phyloP scores from a whole-genome alignment of 2,329 filamentous ascomycete genomes.

The Sphaerulina musiva region DNA sequence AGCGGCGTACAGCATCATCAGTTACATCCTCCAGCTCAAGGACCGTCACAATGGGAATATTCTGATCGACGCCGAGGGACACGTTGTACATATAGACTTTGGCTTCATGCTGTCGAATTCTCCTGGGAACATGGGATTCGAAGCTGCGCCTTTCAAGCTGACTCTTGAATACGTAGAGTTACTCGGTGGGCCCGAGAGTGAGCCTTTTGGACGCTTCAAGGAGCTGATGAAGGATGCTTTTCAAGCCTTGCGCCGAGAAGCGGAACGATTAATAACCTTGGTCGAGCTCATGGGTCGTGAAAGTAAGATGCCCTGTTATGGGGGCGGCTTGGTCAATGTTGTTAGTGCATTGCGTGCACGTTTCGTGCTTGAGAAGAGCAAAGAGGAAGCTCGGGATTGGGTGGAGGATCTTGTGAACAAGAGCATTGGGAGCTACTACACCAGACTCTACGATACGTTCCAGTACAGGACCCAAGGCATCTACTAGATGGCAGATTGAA shows the following conservation, averaged over 20 bases:
- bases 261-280: slow-evolving; percentile 73
- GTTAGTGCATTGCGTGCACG: slow-evolving; percentile 63
- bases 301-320: slow-evolving; percentile 79
- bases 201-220: slow-evolving; percentile 70
- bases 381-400: slow-evolving; percentile 72
- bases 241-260: slow-evolving; percentile 70
- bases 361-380: slow-evolving; percentile 75
- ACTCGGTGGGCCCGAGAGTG: slow-evolving; percentile 63
- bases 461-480: slow-evolving; percentile 84
- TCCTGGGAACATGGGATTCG: slow-evolving; percentile 75
- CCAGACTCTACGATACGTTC: slow-evolving; percentile 67
- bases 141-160: slow-evolving; percentile 80
- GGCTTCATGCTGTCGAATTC: slow-evolving; percentile 87
- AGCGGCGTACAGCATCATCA: slow-evolving; percentile 78
- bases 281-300: slow-evolving; percentile 79
- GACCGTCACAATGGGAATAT: slow-evolving; percentile 84
- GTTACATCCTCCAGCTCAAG: slow-evolving; percentile 76
- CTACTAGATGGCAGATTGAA: slow-evolving; percentile 49
- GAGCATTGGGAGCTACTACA: slow-evolving; percentile 80
- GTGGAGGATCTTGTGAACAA: slow-evolving; percentile 77
- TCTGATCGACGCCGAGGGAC: slow-evolving; percentile 75
- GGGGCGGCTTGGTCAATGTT: slow-evolving; percentile 64
- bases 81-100: slow-evolving; percentile 85
- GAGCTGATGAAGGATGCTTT: slow-evolving; percentile 75
- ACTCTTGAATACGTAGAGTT: slow-evolving; percentile 83